Base-by-base conservation (phyloP, 805 yeast genomes). In the Teunomyces funiuensis region DNA sequence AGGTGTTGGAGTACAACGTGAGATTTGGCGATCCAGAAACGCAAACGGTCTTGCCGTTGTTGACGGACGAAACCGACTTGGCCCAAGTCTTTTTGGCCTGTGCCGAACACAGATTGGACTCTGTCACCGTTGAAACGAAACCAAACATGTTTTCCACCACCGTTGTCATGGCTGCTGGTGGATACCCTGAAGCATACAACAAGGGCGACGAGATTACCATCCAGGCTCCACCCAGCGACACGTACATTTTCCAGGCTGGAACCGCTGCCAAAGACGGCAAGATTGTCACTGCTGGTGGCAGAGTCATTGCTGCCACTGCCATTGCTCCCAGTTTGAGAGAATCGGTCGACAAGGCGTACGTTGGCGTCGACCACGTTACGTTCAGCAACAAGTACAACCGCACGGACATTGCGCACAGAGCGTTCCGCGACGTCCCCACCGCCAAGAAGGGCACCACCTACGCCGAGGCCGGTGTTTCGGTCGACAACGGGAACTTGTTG, bases 11-110 rank as follows among this genome's bases (percentile, higher is more conserved):
- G 67, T 93, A 95, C 69, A 93, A 93, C 55, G 98, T 95, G 39
- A 83, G 99, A 68, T 95, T 93, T 54, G 99, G 99, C 49, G 99
- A 93, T 64, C 99, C 99, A 51, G 99, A 93, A 70, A 93, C 98
- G 26, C 99, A 93, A 72, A 87, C 97, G 2, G 96, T 93, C 17
- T 72, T 93, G 58, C 97, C 97, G 15, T 74, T 93, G 57, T 71
- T 93, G 49, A 71, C 87, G 36, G 79, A 80, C 30, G 85, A 82
- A 41, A 83, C 97, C n/a, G 99, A 93, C 66, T 75, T 93, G 57
- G 93, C 97, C 36, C 88, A 90, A 65, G 81, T 93, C 36, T 80
- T 95, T 78, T 66, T 91, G 41, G 99, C 98, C 34, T 84, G 95
- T 50, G 96, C 93, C 33, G 96, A 91, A 63, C 95, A 85, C 65